Evolutionary conservation across 495 filamentous ascomycete species (phyloP), one percentile per base, ranked within the genome.

Genomic region (Pyrenula massariospora): DNA sequence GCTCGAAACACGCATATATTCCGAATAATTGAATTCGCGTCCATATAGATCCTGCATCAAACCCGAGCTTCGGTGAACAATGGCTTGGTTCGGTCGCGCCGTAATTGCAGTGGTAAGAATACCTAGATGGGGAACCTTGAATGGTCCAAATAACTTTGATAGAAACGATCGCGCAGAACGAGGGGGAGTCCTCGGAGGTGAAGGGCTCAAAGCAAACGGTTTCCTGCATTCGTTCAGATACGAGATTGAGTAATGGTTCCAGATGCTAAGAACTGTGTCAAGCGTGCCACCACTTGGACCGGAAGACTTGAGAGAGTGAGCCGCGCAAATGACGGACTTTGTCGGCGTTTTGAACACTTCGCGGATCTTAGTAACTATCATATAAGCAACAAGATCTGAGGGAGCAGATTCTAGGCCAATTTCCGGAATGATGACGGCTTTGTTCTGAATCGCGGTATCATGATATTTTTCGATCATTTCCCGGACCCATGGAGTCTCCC

Each of bases 401-500:
- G 89, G 89, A 0, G 84, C 89, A 42, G 87, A 91, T 64, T 98
- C 93, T 52, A 96, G 70, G 12, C 88, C 93, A 61, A 84, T 82
- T 62, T 89, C 85, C 10, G 89, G 88, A 54, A 98, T 90, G 57
- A 96, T 86, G 67, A 93, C 86, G 23, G 89, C 87, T 50, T 87
- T 86, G 58, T 77, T 90, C 12, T 69, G 66, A 63, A 90, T 83
- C 15, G 93, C 93, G 0, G 70, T 77, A 12, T 82, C 76, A 57
- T 92, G 80, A 64, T 95, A 93, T 60, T 89, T 87, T 19, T 83
- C 75, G 55, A 96, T 82, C 76, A 96, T 93, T 22, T 80, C 71
- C 57, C 78, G 72, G 23, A 91, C 78, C 81, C 87, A 98, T 8
- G 88, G 86, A 8, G 82, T 80, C 66, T 98, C 93, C 42, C 91